Percentiles rank a stretch among this genome's conserved stretches.
Conservation (phyloP, 78 protist genomes). For the Salpingoeca rosetta region DNA sequence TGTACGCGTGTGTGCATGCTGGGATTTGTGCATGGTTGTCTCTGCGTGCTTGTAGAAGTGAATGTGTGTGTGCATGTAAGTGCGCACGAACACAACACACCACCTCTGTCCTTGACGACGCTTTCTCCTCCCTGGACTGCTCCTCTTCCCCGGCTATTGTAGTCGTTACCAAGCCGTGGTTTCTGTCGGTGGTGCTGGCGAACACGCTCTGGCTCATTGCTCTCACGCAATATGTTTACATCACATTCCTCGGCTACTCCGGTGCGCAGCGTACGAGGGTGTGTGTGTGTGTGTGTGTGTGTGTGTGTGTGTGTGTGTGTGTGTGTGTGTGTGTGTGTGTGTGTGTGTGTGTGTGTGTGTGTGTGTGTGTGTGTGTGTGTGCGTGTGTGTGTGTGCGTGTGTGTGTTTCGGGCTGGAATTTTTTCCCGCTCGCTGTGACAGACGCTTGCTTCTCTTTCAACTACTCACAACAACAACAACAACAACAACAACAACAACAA, state of each 20-base stretch:
- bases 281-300: not conserved
- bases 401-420: not conserved
- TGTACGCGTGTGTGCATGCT: not conserved
- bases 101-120: too few species aligned
- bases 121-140: too few species aligned
- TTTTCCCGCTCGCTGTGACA: too few species aligned
- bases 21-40: not conserved
- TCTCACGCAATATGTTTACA: slow-evolving; percentile 66
- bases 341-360: not conserved
- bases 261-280: slow-evolving; percentile 17
- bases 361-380: not conserved
- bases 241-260: slow-evolving; percentile 82
- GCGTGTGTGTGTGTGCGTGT: not conserved
- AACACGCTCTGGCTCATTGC: slow-evolving; percentile 66
- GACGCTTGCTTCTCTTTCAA: not conserved
- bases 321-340: not conserved
- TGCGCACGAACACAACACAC: not conserved
- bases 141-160: too few species aligned
- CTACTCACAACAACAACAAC: not conserved
- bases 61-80: too few species aligned
- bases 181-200: slow-evolving; percentile 45
- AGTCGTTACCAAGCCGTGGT: not conserved
- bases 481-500: too few species aligned
- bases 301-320: not conserved
- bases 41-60: not conserved